phyloP scores from a whole-genome alignment of 805 yeast species.

The Zygotorulaspora florentina region DNA sequence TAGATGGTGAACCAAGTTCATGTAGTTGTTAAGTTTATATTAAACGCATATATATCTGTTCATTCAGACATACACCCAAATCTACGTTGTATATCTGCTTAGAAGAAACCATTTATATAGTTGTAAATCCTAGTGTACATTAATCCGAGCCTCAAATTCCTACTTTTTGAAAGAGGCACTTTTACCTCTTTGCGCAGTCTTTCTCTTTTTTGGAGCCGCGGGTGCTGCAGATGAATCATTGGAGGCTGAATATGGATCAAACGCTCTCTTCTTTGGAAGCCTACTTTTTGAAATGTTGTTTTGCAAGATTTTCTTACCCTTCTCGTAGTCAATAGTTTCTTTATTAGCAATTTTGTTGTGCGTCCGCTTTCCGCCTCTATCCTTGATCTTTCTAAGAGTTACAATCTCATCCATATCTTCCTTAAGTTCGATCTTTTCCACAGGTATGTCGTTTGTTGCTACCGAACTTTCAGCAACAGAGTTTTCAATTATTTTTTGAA shows the following conservation, averaged over 20 bases:
- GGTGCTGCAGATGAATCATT: slow-evolving; percentile 43
- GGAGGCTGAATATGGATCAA: slow-evolving; percentile 55
- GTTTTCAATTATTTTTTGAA: neutral
- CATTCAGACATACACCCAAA: neutral
- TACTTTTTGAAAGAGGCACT: slow-evolving; percentile 31
- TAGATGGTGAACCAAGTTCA: slow-evolving; percentile 72
- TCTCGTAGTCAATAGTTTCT: slow-evolving; percentile 43
- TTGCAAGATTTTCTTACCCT: slow-evolving; percentile 41
- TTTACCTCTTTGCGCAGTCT: slow-evolving; percentile 23
- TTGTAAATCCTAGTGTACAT: slow-evolving; percentile 6
- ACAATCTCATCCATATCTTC: slow-evolving; percentile 39
- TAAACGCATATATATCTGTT: neutral
- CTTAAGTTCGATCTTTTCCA: slow-evolving; percentile 12
- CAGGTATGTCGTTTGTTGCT: slow-evolving; percentile 4
- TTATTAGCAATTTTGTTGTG: slow-evolving; percentile 9
- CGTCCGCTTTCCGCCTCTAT: slow-evolving; percentile 10
- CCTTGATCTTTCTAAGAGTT: slow-evolving; percentile 35
- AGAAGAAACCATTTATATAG: neutral
- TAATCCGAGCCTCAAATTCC: slow-evolving; percentile 2
- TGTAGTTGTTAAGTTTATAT: slow-evolving; percentile 58
- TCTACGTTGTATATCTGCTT: neutral
- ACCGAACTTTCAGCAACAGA: neutral
- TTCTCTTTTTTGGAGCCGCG: slow-evolving; percentile 45
- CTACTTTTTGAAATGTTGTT: slow-evolving; percentile 13
- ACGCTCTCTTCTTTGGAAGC: slow-evolving; percentile 38